These are phyloP conservation scores for Silybum marianum DNA, from an alignment of 129 eudicot species.

Conservation along the genomic window DNA sequence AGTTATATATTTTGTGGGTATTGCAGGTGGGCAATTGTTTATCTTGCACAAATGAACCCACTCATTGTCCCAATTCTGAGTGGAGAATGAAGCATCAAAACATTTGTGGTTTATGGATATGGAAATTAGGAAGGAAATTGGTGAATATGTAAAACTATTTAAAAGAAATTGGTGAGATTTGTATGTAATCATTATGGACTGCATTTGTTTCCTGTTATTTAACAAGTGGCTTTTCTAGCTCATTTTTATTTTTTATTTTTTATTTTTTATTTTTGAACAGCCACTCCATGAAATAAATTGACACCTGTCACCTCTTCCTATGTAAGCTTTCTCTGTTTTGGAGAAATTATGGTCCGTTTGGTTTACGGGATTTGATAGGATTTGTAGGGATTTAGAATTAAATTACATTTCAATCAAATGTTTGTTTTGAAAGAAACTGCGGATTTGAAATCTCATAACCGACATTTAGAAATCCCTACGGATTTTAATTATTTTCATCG, in stretches of 20 bases:
- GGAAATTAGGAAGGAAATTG: not conserved
- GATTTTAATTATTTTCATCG: not conserved
- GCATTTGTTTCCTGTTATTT: not conserved
- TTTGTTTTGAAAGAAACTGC: not conserved
- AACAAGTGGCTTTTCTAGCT: constrained; percentile 12
- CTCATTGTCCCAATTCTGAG: constrained; percentile 66
- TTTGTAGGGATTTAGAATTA: not conserved
- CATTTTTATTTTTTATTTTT: too few relatives aligned
- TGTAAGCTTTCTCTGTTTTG: too few relatives aligned
- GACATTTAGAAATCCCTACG: not conserved
- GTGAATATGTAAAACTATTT: constrained; percentile 13
- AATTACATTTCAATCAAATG: not conserved
- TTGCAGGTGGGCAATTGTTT: constrained; percentile 79
- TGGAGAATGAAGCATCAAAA: constrained; percentile 42
- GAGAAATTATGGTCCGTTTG: not conserved
- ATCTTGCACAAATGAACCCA: constrained; percentile 72
- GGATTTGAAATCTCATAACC: not conserved
- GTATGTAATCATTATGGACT: not conserved
- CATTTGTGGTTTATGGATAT: too few relatives aligned
- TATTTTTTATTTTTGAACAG: constrained; percentile 6
- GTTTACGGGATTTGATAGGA: not conserved
- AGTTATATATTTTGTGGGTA: not conserved
- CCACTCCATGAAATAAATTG: constrained; percentile 8
- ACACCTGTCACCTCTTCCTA: not conserved
- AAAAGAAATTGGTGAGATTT: not conserved